These are phyloP conservation scores for Fraxinus baroniana DNA, from an alignment of 305 asterid genomes.

Conservation along the genomic window DNA sequence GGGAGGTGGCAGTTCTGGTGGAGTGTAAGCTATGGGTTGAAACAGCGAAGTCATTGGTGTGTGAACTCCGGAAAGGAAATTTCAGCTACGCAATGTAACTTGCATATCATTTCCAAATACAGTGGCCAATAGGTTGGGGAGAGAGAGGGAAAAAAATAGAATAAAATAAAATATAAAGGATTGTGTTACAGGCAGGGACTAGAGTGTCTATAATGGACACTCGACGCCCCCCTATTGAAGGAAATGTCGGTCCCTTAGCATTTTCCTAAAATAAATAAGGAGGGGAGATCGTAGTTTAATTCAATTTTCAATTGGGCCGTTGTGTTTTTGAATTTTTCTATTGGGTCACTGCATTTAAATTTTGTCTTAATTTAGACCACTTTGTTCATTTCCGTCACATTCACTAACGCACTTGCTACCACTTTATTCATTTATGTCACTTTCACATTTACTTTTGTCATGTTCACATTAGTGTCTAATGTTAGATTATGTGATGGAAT, in stretches of 20 bases:
- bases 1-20: slow-evolving; percentile 3
- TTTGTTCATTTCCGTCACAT: no score
- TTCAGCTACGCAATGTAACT: not conserved
- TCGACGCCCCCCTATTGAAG: no score
- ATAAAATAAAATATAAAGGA: no score
- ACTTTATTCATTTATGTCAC: no score
- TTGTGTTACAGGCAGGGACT: no score
- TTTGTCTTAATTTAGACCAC: not conserved
- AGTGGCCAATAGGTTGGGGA: not conserved
- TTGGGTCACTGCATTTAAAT: not conserved
- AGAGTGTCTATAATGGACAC: no score
- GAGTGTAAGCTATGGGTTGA: slow-evolving; percentile 14
- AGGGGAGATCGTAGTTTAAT: no score
- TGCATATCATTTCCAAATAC: not conserved
- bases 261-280: no score
- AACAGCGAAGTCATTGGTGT: slow-evolving; percentile 17
- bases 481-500: not conserved
- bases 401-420: no score
- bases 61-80: not conserved
- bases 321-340: no score
- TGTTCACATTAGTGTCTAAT: not conserved
- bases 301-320: not conserved
- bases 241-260: no score
- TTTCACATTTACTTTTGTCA: not conserved
- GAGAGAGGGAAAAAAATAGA: no score